Base-by-base conservation (phyloP, 768 basidiomycete genomes). In the Austroboletus eburneus region DNA sequence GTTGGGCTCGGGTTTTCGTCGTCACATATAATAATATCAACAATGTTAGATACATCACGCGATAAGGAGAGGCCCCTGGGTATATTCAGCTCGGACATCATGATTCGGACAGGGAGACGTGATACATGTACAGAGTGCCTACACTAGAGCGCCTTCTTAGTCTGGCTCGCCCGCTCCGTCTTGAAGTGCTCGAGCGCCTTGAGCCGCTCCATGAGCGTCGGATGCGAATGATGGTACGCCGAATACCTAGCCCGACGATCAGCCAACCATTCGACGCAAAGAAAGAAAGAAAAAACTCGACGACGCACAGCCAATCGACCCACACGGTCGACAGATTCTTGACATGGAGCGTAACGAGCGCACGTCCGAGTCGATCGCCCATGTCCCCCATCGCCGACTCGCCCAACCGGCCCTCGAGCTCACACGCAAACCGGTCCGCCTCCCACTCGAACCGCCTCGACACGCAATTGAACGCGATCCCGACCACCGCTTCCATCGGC, bases 211-310 rank as follows among this genome's bases (percentile, higher is more conserved):
- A 88, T 86, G 54, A 99, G 66, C 3, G 92, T 96, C 5, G 95
- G 95, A 67, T 99, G 95, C 39, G 89, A 93, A 67, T 97, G 91
- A 65, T 96, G 91, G 57, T 91, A 96, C 18, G 90, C 89, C 42
- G 92, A 96, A 70, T 95, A 96, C 48, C 87, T 88, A 12, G 2
- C 1, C n/a, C 7, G 16, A 25, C 17, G 5, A 18, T 32, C 32
- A 51, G 43, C 9, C n/a, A n/a, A 34, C 9, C 8, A 30, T 2
- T 16, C 5, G 3, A 25, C 43, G 10, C 24, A 0, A 21, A 20
- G 3, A 8, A 5, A 3, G 3, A 42, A 32, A 17, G 16, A 12
- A 33, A 33, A 33, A 5, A 16, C 12, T 4, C 16, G 17, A 5
- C 12, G 42, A 50, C 47, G 37, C 55, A 91, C 82, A 92, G 66